These are phyloP conservation scores for Alternaria rosae DNA, from an alignment of 2,329 filamentous ascomycete species.

Conservation along the genomic window DNA sequence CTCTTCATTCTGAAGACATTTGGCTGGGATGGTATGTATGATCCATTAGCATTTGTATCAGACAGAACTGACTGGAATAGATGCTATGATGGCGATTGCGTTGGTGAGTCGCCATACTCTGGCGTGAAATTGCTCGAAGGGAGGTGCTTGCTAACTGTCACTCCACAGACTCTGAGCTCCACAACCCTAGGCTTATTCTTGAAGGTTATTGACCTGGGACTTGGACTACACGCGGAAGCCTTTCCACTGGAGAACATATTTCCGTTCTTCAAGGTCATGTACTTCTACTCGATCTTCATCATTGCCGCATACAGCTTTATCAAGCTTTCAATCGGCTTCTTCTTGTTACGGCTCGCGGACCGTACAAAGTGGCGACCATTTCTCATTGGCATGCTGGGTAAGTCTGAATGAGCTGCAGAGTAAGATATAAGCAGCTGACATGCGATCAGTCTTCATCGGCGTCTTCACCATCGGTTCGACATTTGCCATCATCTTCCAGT, in stretches of 20 bases:
- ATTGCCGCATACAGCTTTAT: conserved; percentile 55
- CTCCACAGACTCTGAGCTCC: conserved; percentile 18
- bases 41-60: neutral
- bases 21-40: conserved; percentile 28
- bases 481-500: conserved; percentile 36
- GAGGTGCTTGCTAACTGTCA: neutral
- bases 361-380: conserved; percentile 46
- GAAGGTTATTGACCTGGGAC: conserved; percentile 46
- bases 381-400: conserved; percentile 53
- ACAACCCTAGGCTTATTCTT: conserved; percentile 28
- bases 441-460: conserved; percentile 17
- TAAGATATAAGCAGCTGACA: neutral
- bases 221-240: conserved; percentile 56
- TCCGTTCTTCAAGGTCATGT: conserved; percentile 50
- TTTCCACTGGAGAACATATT: conserved; percentile 36
- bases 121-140: neutral
- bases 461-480: conserved; percentile 37
- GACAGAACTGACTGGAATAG: conserved; percentile 21
- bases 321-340: conserved; percentile 59
- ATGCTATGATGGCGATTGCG: conserved; percentile 50
- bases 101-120: conserved; percentile 16
- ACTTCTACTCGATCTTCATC: conserved; percentile 57
- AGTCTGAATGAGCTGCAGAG: conserved; percentile 14
- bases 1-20: conserved; percentile 32
- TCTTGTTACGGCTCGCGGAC: conserved; percentile 55